A percentile compares a stretch with the other conserved stretches of the same genome.
Evolutionary conservation across 352 stramenopile species (phyloP).

Genomic region (Globisporangium alternatum): DNA sequence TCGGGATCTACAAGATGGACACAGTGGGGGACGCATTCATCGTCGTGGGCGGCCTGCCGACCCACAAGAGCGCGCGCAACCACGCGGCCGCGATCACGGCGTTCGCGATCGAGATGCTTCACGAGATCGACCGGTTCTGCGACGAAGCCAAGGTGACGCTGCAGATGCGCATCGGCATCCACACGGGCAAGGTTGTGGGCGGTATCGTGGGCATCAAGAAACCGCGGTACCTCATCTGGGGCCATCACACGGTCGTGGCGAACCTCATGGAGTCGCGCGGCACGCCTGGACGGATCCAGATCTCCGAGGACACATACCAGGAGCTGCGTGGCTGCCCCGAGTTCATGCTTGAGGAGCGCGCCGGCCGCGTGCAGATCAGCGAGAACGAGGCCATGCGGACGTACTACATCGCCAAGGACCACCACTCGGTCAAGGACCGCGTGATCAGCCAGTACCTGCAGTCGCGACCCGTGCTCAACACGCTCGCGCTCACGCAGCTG

Average conservation of each 20-base stretch:
- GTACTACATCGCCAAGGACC: slow-evolving; percentile 45
- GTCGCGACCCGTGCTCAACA: slow-evolving; percentile 32
- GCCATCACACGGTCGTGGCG: slow-evolving; percentile 70
- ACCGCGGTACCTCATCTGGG: slow-evolving; percentile 84
- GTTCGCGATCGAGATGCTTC: slow-evolving; percentile 85
- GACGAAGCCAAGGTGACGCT: slow-evolving; percentile 55
- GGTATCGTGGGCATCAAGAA: slow-evolving; percentile 85
- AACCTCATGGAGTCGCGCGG: slow-evolving; percentile 80
- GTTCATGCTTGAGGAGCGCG: slow-evolving; percentile 48
- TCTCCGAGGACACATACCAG: slow-evolving; percentile 60
- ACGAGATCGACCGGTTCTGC: slow-evolving; percentile 79
- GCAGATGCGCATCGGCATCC: slow-evolving; percentile 85
- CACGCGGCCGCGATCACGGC: slow-evolving; percentile 71
- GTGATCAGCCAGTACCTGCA: slow-evolving; percentile 53
- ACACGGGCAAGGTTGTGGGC: slow-evolving; percentile 79
- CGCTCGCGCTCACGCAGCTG: slow-evolving; percentile 41
- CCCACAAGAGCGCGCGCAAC: slow-evolving; percentile 67
- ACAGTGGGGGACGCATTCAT: slow-evolving; percentile 87
- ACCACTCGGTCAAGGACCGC: slow-evolving; percentile 44
- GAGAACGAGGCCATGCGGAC: slow-evolving; percentile 53
- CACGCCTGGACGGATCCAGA: slow-evolving; percentile 49
- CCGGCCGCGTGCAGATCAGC: slow-evolving; percentile 47
- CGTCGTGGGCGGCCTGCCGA: slow-evolving; percentile 67
- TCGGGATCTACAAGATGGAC: slow-evolving; percentile 88
- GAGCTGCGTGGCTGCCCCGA: slow-evolving; percentile 49